A percentile compares a stretch with the other conserved stretches of the same genome.
These are phyloP conservation scores for Dalbergia cochinchinensis DNA, from an alignment of 306 rosid genomes.

Conservation along the genomic window DNA sequence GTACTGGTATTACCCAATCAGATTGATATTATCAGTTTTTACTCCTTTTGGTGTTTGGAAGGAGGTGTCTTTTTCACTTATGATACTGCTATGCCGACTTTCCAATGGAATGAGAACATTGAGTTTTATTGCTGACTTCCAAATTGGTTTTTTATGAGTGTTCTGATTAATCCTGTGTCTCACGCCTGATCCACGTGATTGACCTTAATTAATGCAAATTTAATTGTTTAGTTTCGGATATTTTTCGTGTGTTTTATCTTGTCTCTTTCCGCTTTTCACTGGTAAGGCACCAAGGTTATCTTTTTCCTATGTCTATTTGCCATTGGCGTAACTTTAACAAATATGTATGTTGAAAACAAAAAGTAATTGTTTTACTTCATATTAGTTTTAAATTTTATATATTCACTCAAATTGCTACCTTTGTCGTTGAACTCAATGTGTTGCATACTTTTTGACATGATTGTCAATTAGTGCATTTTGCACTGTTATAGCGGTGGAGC, in stretches of 20 bases:
- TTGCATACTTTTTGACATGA: conserved; percentile 7
- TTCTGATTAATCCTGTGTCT: conserved; percentile 8
- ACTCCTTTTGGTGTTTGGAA: conserved; percentile 32
- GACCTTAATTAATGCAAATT: neutral
- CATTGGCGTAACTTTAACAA: conserved; percentile 5
- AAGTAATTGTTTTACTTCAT: neutral
- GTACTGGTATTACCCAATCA: conserved; percentile 62
- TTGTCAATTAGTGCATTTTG: too few species aligned
- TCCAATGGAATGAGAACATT: neutral
- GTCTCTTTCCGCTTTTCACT: conserved; percentile 28
- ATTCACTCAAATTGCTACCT: conserved; percentile 27
- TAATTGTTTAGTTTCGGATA: neutral
- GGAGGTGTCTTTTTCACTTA: neutral
- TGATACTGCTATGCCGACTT: conserved; percentile 14
- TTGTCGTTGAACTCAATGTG: conserved; percentile 22
- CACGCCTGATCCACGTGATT: neutral
- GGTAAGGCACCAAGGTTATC: conserved; percentile 1
- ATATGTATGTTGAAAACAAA: neutral
- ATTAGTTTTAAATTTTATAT: neutral
- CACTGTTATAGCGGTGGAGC: too few species aligned
- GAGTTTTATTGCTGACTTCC: neutral
- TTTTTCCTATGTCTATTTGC: neutral
- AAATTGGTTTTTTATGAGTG: neutral
- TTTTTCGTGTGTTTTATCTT: neutral
- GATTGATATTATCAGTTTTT: conserved; percentile 12